These are phyloP conservation scores for Podila minutissima DNA, from an alignment of 192 early-diverging fungal genomes.

Conservation along the genomic window DNA sequence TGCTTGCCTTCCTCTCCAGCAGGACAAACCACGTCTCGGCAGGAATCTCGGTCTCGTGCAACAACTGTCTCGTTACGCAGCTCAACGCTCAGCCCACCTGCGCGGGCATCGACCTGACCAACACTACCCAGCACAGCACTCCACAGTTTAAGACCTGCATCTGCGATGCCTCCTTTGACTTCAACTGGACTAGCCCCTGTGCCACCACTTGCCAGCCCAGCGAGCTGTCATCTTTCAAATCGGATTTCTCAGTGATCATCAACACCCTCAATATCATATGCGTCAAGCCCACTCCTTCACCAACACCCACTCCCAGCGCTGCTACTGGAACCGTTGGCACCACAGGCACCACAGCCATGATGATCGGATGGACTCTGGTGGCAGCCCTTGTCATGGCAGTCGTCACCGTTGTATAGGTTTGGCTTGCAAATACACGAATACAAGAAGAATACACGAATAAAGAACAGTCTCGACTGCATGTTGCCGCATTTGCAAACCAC, in stretches of 20 bases:
- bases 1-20: not conserved
- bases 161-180: slow-evolving; percentile 39
- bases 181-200: slow-evolving; percentile 33
- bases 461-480: not conserved
- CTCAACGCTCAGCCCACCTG: slow-evolving; percentile 16
- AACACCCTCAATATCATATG: slow-evolving; percentile 31
- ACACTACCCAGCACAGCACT: slow-evolving; percentile 7
- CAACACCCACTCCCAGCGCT: slow-evolving; percentile 3
- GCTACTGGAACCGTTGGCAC: not conserved
- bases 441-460: not conserved
- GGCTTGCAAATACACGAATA: not conserved
- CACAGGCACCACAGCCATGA: not conserved
- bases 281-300: slow-evolving; percentile 30
- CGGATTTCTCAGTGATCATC: slow-evolving; percentile 8
- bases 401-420: not conserved
- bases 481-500: too few species aligned
- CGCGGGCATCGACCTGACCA: slow-evolving; percentile 21
- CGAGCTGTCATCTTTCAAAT: slow-evolving; percentile 23
- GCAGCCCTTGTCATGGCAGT: not conserved
- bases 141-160: slow-evolving; percentile 24
- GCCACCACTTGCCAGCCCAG: slow-evolving; percentile 25
- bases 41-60: slow-evolving; percentile 32
- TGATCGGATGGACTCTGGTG: slow-evolving; percentile 15
- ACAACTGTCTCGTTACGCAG: slow-evolving; percentile 25
- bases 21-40: slow-evolving; percentile 10